Percentiles rank a stretch among this genome's conserved stretches.
phyloP scores from a whole-genome alignment of 2,329 filamentous ascomycete species.

The Nigrospora sphaerica region DNA sequence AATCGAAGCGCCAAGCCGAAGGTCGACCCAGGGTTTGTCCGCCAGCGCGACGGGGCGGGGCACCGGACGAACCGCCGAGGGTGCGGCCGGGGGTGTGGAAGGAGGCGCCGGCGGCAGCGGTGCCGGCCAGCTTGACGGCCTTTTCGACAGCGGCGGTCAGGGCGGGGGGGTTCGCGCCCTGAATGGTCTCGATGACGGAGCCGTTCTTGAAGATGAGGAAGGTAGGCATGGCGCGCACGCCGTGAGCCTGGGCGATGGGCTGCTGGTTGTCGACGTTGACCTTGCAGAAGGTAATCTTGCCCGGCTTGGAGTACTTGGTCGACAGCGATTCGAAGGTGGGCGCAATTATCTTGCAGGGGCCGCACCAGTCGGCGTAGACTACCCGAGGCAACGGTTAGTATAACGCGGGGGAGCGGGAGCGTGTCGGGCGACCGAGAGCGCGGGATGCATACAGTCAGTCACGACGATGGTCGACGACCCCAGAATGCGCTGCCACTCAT shows the following conservation, averaged over 20 bases:
- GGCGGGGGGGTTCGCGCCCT: slow-evolving; percentile 71
- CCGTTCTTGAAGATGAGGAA: slow-evolving; percentile 85
- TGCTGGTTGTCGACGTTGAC: slow-evolving; percentile 82
- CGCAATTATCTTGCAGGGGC: slow-evolving; percentile 86
- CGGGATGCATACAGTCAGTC: slow-evolving; percentile 69
- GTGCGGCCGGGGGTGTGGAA: slow-evolving; percentile 52
- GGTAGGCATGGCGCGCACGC: slow-evolving; percentile 84
- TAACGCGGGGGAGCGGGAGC: slow-evolving; percentile 7
- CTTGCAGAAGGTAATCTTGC: slow-evolving; percentile 83
- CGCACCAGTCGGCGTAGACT: slow-evolving; percentile 97
- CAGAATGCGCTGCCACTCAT: slow-evolving; percentile 67
- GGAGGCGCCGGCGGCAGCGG: slow-evolving; percentile 32
- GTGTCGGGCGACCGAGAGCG: slow-evolving; percentile 8
- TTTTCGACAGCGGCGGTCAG: slow-evolving; percentile 73
- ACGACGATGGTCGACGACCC: slow-evolving; percentile 72
- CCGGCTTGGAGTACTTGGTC: slow-evolving; percentile 69
- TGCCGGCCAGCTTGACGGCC: slow-evolving; percentile 47
- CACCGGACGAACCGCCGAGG: slow-evolving; percentile 35
- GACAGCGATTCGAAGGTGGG: slow-evolving; percentile 83
- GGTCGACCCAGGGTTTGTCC: slow-evolving; percentile 10
- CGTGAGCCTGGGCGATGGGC: slow-evolving; percentile 68
- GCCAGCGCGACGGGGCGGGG: slow-evolving; percentile 11
- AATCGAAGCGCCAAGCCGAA: slow-evolving; percentile 21
- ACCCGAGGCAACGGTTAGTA: slow-evolving; percentile 19
- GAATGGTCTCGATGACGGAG: slow-evolving; percentile 65